These are phyloP conservation scores for Kalaharituber pfeilii DNA, from an alignment of 2,329 filamentous ascomycete species.

Conservation along the genomic window DNA sequence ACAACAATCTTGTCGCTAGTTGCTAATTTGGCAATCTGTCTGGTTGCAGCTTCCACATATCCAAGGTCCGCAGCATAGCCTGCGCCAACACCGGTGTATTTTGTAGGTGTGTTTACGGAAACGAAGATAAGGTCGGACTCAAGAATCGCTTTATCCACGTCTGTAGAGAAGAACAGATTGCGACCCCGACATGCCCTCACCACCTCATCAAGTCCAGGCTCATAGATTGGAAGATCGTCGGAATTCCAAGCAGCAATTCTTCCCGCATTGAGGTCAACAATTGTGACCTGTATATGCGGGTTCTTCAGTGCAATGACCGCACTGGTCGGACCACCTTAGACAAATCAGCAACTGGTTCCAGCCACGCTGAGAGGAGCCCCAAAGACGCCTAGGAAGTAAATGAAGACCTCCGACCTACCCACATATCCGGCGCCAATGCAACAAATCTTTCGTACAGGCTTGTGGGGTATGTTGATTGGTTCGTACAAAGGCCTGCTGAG, in stretches of 20 bases:
- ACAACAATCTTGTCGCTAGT: slow-evolving; percentile 54
- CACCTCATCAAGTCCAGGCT: slow-evolving; percentile 52
- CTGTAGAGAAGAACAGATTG: slow-evolving; percentile 58
- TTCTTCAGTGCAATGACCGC: slow-evolving; percentile 59
- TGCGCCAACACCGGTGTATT: slow-evolving; percentile 49
- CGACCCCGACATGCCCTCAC: slow-evolving; percentile 39
- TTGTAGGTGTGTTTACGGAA: slow-evolving; percentile 65
- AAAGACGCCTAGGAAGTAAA: neutral
- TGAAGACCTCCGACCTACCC: slow-evolving; percentile 34
- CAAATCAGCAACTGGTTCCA: neutral
- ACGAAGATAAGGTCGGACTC: slow-evolving; percentile 59
- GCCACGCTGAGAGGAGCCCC: neutral
- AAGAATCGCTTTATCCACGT: slow-evolving; percentile 43
- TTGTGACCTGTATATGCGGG: slow-evolving; percentile 50
- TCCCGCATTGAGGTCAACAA: slow-evolving; percentile 50
- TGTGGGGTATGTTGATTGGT: slow-evolving; percentile 20
- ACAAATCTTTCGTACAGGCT: slow-evolving; percentile 42
- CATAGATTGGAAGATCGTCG: slow-evolving; percentile 54
- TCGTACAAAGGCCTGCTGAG: slow-evolving; percentile 17
- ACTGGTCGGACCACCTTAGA: slow-evolving; percentile 52
- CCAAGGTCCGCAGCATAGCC: slow-evolving; percentile 57
- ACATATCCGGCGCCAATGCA: slow-evolving; percentile 63
- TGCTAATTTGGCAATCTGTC: slow-evolving; percentile 49
- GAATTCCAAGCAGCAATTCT: slow-evolving; percentile 61
- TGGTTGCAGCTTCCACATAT: slow-evolving; percentile 51